Conservation (phyloP, 2,329 filamentous ascomycete genomes). For the Aspergillus novoparasiticus region DNA sequence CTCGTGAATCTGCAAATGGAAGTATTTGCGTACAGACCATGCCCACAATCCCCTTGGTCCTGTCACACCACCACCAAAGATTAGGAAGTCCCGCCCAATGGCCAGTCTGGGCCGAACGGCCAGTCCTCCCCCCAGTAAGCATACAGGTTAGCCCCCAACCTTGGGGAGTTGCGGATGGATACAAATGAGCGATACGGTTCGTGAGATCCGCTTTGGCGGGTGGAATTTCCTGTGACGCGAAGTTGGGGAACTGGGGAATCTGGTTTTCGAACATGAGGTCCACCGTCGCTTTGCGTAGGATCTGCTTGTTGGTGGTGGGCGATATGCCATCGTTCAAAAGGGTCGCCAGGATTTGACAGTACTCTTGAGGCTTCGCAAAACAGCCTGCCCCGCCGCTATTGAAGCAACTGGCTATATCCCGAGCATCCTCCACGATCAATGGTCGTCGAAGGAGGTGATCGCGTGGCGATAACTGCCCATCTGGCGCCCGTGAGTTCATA, state of each 20-base stretch:
- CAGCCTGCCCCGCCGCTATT: background rate
- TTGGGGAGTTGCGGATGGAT: background rate
- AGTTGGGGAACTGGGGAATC: slow-evolving; percentile 58
- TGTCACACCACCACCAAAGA: slow-evolving; percentile 65
- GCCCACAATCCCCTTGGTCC: slow-evolving; percentile 60
- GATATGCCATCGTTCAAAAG: slow-evolving; percentile 67
- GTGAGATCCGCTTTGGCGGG: slow-evolving; percentile 46
- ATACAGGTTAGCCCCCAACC: background rate
- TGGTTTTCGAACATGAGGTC: slow-evolving; percentile 68
- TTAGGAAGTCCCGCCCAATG: slow-evolving; percentile 65
- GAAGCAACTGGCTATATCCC: background rate
- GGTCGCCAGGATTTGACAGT: slow-evolving; percentile 55
- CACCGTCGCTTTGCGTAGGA: slow-evolving; percentile 61
- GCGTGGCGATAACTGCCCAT: background rate
- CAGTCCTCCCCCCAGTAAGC: background rate
- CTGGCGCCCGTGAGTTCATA: background rate
- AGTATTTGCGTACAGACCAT: slow-evolving; percentile 56
- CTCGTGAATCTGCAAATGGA: slow-evolving; percentile 31
- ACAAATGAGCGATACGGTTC: background rate
- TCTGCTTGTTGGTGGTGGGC: slow-evolving; percentile 55
- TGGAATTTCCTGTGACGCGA: slow-evolving; percentile 49
- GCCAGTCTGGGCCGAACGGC: slow-evolving; percentile 42
- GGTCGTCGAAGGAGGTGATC: background rate
- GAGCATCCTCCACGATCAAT: background rate
- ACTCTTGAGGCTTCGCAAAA: background rate